These are phyloP conservation scores for Fusarium verticillioides DNA, from an alignment of 2,329 filamentous ascomycete genomes.

Conservation along the genomic window DNA sequence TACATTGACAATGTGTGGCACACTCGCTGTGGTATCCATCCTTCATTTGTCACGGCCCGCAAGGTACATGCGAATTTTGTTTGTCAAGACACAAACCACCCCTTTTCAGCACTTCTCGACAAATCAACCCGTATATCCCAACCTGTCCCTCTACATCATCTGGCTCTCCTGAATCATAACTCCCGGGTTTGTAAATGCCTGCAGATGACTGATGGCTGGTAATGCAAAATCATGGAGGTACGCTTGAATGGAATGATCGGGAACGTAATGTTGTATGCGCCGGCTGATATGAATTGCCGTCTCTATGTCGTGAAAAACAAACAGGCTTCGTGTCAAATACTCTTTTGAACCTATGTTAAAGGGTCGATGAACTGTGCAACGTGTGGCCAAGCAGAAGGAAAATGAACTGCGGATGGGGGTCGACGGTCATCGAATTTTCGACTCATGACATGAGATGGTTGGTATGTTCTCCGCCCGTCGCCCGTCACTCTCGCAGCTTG, in stretches of 20 bases:
- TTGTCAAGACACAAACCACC: constrained; percentile 25
- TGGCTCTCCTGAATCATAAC: constrained; percentile 17
- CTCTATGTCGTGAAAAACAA: constrained; percentile 31
- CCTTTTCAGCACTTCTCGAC: constrained; percentile 2
- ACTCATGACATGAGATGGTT: constrained; percentile 13
- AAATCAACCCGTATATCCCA: constrained; percentile 1
- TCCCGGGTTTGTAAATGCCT: constrained; percentile 38
- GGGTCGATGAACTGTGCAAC: constrained; percentile 28
- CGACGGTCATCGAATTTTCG: constrained; percentile 21
- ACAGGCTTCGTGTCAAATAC: constrained; percentile 23
- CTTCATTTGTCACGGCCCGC: neutral
- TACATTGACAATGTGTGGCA: constrained; percentile 29
- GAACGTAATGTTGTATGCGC: constrained; percentile 42
- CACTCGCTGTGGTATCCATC: constrained; percentile 28
- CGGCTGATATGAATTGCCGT: constrained; percentile 17
- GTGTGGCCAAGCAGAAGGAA: constrained; percentile 33
- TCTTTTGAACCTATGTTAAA: constrained; percentile 6
- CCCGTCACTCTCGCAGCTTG: constrained; percentile 24
- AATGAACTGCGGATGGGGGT: constrained; percentile 23
- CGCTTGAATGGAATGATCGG: constrained; percentile 38
- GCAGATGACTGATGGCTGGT: constrained; percentile 38
- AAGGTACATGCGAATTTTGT: constrained; percentile 23
- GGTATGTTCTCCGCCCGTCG: constrained; percentile 13
- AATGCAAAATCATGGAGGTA: constrained; percentile 38
- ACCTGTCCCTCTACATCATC: neutral